Conservation (phyloP, 768 basidiomycete genomes). For the Tulasnella sp. region DNA sequence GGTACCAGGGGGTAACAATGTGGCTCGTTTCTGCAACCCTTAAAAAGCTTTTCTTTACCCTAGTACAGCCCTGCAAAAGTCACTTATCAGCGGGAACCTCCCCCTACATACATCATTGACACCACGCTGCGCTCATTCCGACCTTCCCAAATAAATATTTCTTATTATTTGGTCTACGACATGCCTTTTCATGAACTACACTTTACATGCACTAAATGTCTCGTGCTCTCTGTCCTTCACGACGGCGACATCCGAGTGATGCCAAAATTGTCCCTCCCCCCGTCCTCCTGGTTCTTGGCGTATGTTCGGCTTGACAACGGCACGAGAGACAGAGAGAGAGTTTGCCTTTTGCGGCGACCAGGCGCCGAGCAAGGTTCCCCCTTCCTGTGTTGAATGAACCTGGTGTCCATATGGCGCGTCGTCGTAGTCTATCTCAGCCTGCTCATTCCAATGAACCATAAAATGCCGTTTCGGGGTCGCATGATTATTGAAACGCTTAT, state of each 20-base stretch:
- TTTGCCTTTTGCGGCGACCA: neutral
- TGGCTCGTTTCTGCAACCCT: neutral
- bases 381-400: neutral
- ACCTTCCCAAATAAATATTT: neutral
- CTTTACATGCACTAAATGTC: neutral
- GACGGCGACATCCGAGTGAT: neutral
- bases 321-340: neutral
- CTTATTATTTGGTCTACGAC: neutral
- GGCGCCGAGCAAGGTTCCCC: neutral
- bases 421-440: neutral
- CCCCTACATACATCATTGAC: neutral
- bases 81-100: constrained; percentile 1
- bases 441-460: neutral
- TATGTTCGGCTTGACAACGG: neutral
- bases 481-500: neutral
- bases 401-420: neutral
- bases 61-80: neutral
- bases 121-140: neutral
- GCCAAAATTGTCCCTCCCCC: neutral
- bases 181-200: neutral
- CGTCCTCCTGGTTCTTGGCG: neutral
- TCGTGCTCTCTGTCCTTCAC: neutral
- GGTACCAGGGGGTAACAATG: neutral
- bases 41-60: neutral
- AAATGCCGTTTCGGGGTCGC: neutral